Conservation (phyloP, 2,329 filamentous ascomycete species). For the Stenocarpella maydis region DNA sequence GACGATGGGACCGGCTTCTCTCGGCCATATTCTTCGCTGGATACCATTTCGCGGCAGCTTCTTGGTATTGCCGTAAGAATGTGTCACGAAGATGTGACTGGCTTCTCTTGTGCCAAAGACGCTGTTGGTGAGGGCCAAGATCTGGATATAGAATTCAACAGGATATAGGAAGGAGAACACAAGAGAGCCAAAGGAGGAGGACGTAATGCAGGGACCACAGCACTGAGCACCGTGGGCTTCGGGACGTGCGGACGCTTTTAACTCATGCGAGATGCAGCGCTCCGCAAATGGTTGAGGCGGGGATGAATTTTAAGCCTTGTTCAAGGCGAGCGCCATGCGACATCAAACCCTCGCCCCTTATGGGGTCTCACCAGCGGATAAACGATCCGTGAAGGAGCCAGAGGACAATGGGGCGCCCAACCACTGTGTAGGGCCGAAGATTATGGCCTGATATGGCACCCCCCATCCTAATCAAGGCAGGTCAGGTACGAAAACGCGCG, state of each 20-base stretch:
- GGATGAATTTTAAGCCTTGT: neutral
- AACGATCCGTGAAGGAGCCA: neutral
- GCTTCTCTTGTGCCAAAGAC: neutral
- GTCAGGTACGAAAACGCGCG: slow-evolving; percentile 3
- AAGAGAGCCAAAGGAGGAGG: neutral
- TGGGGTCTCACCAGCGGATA: neutral
- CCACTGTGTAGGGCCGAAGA: neutral
- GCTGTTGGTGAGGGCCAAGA: neutral
- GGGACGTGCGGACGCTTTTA: slow-evolving; percentile 32
- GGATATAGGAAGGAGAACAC: neutral
- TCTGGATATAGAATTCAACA: neutral
- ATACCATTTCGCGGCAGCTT: slow-evolving; percentile 26
- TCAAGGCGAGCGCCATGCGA: slow-evolving; percentile 5
- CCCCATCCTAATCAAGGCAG: neutral
- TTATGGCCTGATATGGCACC: slow-evolving; percentile 10
- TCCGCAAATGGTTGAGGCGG: neutral
- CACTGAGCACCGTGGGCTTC: slow-evolving; percentile 1
- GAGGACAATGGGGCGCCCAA: neutral
- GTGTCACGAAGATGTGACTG: neutral
- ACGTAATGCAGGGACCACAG: slow-evolving; percentile 2
- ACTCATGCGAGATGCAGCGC: slow-evolving; percentile 6
- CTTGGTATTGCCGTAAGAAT: neutral
- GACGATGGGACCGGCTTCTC: slow-evolving; percentile 31
- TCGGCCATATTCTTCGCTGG: slow-evolving; percentile 29
- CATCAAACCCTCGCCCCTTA: neutral